These are phyloP conservation scores for Bretschneidera sinensis DNA, from an alignment of 345 rosid genomes.

Conservation along the genomic window DNA sequence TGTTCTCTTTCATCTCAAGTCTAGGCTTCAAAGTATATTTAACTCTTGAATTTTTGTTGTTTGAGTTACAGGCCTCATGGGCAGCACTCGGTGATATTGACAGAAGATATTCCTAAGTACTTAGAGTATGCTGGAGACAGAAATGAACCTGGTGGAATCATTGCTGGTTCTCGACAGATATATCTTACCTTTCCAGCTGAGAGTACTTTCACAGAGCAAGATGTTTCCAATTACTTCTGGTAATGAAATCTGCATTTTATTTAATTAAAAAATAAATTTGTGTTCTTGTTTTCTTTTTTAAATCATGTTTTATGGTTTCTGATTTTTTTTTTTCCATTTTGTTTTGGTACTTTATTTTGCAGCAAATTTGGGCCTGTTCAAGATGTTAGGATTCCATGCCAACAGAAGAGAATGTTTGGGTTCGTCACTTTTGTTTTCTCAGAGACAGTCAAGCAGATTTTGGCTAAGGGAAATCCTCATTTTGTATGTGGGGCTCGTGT, in stretches of 20 bases:
- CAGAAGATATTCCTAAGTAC: conserved; percentile 74
- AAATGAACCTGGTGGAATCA: conserved; percentile 52
- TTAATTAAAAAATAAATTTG: no score
- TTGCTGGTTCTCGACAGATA: conserved; percentile 75
- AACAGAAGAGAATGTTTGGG: conserved; percentile 91
- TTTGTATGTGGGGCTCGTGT: conserved; percentile 90
- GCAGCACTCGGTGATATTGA: conserved; percentile 82
- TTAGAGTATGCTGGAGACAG: conserved; percentile 48
- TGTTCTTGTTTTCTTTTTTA: neutral
- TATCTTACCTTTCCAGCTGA: conserved; percentile 96
- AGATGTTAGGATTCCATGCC: conserved; percentile 97
- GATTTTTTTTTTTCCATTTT: no score
- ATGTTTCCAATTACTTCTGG: conserved; percentile 83
- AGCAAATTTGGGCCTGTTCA: conserved; percentile 86
- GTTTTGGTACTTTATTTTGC: conserved; percentile 8
- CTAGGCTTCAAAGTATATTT: neutral
- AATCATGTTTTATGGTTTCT: neutral
- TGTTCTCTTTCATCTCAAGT: neutral
- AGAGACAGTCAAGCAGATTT: conserved; percentile 66
- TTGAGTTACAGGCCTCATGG: conserved; percentile 77
- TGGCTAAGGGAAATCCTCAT: conserved; percentile 92
- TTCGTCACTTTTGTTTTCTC: conserved; percentile 73
- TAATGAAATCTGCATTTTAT: conserved; percentile 8
- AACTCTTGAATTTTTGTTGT: neutral
- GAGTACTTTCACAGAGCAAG: conserved; percentile 77